Percentiles rank a stretch among this genome's conserved stretches.
phyloP scores from a whole-genome alignment of 495 filamentous ascomycete species.

The Daldinia bambusicola region DNA sequence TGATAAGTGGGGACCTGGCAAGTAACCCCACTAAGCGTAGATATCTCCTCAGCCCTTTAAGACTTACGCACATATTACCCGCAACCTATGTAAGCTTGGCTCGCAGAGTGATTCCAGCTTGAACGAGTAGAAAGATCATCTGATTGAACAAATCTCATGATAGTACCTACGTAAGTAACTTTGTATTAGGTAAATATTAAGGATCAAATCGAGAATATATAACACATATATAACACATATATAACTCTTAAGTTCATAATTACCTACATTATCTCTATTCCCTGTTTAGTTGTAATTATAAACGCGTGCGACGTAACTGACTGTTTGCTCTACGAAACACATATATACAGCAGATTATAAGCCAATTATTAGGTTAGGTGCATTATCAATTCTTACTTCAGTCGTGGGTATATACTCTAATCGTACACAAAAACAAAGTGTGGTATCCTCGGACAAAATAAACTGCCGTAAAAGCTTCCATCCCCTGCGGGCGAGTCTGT shows the following conservation, averaged over 20 bases:
- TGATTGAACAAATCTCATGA: no score
- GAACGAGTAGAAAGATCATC: no score
- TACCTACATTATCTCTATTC: neutral
- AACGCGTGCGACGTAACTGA: neutral
- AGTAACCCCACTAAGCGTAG: neutral
- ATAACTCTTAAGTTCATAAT: neutral
- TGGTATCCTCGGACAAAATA: slow-evolving; percentile 39
- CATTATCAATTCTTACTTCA: slow-evolving; percentile 26
- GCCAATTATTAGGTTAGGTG: neutral
- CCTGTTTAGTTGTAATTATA: neutral
- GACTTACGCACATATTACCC: neutral
- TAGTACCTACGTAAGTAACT: no score
- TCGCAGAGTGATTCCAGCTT: no score
- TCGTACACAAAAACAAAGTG: slow-evolving; percentile 18
- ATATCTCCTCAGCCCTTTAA: no score
- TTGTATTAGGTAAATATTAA: no score
- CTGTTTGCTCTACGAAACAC: neutral
- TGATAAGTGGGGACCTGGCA: neutral
- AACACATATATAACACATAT: no score
- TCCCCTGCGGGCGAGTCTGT: slow-evolving; percentile 32
- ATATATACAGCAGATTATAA: neutral
- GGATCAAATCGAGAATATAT: no score
- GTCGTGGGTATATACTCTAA: slow-evolving; percentile 40
- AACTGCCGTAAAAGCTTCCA: slow-evolving; percentile 18
- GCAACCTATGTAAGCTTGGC: no score